These are phyloP conservation scores for Metahyphopichia silvanorum DNA, from an alignment of 805 yeast genomes.

Conservation along the genomic window DNA sequence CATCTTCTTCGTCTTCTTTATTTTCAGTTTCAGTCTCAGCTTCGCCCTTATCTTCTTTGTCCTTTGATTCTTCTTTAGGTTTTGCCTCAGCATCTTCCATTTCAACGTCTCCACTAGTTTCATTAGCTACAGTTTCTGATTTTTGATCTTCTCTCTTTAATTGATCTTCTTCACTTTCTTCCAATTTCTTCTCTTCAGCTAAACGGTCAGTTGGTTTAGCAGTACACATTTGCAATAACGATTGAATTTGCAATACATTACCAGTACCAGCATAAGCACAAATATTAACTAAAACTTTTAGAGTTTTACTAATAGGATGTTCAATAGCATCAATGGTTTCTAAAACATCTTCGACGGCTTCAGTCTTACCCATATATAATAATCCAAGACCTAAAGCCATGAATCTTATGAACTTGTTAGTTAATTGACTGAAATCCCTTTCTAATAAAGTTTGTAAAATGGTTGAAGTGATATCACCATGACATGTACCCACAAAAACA, in stretches of 20 bases:
- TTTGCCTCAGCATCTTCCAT: slow-evolving; percentile 25
- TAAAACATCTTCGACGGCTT: slow-evolving; percentile 88
- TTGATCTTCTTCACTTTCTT: slow-evolving; percentile 40
- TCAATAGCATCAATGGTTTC: slow-evolving; percentile 94
- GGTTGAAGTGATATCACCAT: slow-evolving; percentile 91
- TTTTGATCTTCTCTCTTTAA: slow-evolving; percentile 26
- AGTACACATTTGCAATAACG: slow-evolving; percentile 83
- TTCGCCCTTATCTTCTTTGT: slow-evolving; percentile 27
- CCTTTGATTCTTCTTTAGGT: slow-evolving; percentile 10
- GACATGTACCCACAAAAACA: slow-evolving; percentile 91
- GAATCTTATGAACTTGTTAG: slow-evolving; percentile 84
- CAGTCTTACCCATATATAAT: slow-evolving; percentile 89
- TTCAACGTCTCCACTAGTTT: slow-evolving; percentile 26
- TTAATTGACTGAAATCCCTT: slow-evolving; percentile 71
- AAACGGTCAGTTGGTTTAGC: slow-evolving; percentile 58
- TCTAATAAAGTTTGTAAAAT: slow-evolving; percentile 88
- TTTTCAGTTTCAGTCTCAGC: slow-evolving; percentile 26
- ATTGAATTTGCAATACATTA: slow-evolving; percentile 91
- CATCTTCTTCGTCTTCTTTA: slow-evolving; percentile 31
- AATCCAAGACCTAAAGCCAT: slow-evolving; percentile 90
- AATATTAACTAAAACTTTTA: slow-evolving; percentile 84
- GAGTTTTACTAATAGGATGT: slow-evolving; percentile 86
- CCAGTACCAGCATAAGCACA: slow-evolving; percentile 98
- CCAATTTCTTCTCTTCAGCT: slow-evolving; percentile 59
- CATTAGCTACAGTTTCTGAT: slow-evolving; percentile 22